phyloP scores from a whole-genome alignment of 78 protist species.

The Corallochytrium limacisporum region DNA sequence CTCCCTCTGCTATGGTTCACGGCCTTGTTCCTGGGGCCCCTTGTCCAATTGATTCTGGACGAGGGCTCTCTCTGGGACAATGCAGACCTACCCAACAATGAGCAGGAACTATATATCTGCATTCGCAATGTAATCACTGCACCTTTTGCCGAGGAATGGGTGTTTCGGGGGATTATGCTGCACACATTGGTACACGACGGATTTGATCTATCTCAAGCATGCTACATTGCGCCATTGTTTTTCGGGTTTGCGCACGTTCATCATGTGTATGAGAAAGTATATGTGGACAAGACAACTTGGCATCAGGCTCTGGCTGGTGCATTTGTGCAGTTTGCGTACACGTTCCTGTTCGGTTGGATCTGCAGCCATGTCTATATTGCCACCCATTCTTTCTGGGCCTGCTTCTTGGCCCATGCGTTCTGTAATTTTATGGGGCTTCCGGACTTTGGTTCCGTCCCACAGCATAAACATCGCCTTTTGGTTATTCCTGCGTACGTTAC shows the following conservation, averaged over 20 bases:
- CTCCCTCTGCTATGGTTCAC: no score
- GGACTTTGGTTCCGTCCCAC: not conserved
- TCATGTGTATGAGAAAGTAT: not conserved
- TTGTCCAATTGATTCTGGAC: no score
- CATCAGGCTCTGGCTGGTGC: not conserved
- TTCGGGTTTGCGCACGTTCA: not conserved
- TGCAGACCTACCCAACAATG: no score
- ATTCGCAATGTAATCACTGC: not conserved
- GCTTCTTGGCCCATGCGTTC: not conserved
- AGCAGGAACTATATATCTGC: no score
- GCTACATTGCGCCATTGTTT: not conserved
- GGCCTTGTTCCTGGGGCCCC: no score
- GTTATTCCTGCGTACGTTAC: no score
- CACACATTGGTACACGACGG: not conserved
- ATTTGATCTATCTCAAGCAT: not conserved
- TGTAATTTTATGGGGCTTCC: not conserved
- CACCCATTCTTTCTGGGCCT: not conserved
- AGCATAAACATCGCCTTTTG: no score
- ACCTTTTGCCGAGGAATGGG: constrained; percentile 1
- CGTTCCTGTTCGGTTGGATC: not conserved
- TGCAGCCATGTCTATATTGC: not conserved
- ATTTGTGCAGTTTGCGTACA: constrained; percentile 1
- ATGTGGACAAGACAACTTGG: not conserved
- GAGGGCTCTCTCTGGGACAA: no score
- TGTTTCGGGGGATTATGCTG: not conserved